Conservation (phyloP, 1,139 yeast species). For the Suhomyces taliae region DNA sequence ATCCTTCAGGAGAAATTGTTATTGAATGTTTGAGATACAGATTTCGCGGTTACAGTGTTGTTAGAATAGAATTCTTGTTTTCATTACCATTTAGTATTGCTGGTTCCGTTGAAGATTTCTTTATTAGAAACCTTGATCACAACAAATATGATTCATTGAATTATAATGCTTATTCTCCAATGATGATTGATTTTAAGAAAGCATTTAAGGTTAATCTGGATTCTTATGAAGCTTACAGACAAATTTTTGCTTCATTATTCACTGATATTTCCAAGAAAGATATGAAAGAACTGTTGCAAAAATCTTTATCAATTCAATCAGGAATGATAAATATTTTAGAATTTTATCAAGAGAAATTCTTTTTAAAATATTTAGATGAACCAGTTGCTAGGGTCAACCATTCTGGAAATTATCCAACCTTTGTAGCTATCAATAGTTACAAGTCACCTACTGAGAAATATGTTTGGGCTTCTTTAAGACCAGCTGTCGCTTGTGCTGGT, state of each 20-base stretch:
- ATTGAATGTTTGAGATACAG: slow-evolving; percentile 13
- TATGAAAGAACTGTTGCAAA: slow-evolving; percentile 1
- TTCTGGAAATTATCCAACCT: background rate
- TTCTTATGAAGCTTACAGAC: slow-evolving; percentile 1
- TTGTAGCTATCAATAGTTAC: slow-evolving; percentile 2
- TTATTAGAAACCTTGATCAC: slow-evolving; percentile 7
- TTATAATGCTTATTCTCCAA: slow-evolving; percentile 6
- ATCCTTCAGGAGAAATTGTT: slow-evolving; percentile 15
- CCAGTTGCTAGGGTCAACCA: background rate
- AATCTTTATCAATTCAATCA: slow-evolving; percentile 3
- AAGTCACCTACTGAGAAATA: slow-evolving; percentile 8
- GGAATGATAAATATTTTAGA: slow-evolving; percentile 3
- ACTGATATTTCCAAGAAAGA: background rate
- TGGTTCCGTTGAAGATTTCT: slow-evolving; percentile 11
- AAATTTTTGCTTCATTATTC: slow-evolving; percentile 5
- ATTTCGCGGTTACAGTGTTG: slow-evolving; percentile 10
- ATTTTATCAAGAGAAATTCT: slow-evolving; percentile 10
- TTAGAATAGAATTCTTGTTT: slow-evolving; percentile 11
- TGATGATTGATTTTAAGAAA: slow-evolving; percentile 6
- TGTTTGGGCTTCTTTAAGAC: slow-evolving; percentile 7
- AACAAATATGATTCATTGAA: slow-evolving; percentile 9
- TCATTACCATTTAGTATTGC: slow-evolving; percentile 9
- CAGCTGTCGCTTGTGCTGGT: slow-evolving; percentile 4
- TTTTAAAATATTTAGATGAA: slow-evolving; percentile 8
- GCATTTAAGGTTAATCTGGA: slow-evolving; percentile 8